These are phyloP conservation scores for Linnemannia exigua DNA, from an alignment of 192 early-diverging fungal species.

Conservation along the genomic window DNA sequence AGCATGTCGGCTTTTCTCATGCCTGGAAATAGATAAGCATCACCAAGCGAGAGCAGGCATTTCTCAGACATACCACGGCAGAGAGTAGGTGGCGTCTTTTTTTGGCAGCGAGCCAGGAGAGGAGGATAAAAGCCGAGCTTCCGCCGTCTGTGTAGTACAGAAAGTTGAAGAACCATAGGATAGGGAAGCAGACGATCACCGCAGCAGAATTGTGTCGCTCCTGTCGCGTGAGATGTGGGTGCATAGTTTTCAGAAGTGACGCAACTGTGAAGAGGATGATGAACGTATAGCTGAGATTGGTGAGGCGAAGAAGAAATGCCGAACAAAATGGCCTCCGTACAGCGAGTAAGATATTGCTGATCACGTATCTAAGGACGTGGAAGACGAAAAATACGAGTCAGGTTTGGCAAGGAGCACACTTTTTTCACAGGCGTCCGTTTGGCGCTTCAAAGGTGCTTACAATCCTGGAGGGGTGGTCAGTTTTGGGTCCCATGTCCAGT, in stretches of 20 bases:
- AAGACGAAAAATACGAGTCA: conserved; percentile 9
- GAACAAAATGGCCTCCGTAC: conserved; percentile 56
- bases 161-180: conserved; percentile 87
- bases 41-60: neutral
- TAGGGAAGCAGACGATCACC: conserved; percentile 77
- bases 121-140: conserved; percentile 84
- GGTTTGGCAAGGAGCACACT: neutral
- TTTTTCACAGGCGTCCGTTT: neutral
- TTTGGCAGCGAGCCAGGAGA: conserved; percentile 71
- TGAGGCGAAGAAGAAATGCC: conserved; percentile 62
- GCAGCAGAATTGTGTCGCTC: conserved; percentile 51
- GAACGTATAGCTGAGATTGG: conserved; percentile 78
- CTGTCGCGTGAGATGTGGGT: conserved; percentile 38
- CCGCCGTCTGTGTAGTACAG: conserved; percentile 95
- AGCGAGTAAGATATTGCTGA: conserved; percentile 36
- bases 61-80: conserved; percentile 65
- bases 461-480: conserved; percentile 98
- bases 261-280: conserved; percentile 63
- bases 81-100: conserved; percentile 62
- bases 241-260: conserved; percentile 55
- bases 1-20: no score
- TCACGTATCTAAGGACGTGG: conserved; percentile 40
- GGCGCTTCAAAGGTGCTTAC: conserved; percentile 60
- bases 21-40: neutral
- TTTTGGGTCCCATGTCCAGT: conserved; percentile 88